A percentile compares a stretch with the other conserved stretches of the same genome.
phyloP scores from a whole-genome alignment of 2,329 filamentous ascomycete species.

The Clonostachys byssicola region DNA sequence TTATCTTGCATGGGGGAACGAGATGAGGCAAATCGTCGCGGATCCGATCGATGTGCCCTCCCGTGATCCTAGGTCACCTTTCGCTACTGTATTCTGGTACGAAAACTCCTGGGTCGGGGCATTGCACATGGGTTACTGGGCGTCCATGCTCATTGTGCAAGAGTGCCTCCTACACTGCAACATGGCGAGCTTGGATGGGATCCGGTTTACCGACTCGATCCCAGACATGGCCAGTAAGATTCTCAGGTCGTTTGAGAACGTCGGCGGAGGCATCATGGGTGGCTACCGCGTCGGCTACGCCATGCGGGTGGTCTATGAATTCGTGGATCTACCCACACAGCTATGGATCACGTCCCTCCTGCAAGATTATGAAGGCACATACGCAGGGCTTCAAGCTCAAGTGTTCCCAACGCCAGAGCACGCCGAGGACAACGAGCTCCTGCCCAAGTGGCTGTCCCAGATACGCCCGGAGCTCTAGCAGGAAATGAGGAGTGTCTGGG shows the following conservation, averaged over 20 bases:
- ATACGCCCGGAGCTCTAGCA: too few relatives aligned
- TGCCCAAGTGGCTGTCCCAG: too few relatives aligned
- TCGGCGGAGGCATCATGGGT: conserved; percentile 3
- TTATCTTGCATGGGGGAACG: not conserved
- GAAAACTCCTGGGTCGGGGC: conserved; percentile 3
- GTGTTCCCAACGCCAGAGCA: too few relatives aligned
- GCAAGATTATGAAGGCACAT: not conserved
- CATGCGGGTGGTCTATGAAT: conserved; percentile 1
- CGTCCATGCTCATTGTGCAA: conserved; percentile 1
- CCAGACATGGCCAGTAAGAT: not conserved
- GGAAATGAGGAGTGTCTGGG: too few relatives aligned
- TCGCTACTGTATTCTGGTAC: not conserved
- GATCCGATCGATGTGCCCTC: not conserved
- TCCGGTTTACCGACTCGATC: not conserved
- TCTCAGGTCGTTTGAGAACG: conserved; percentile 1
- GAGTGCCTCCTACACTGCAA: not conserved
- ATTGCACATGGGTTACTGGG: conserved; percentile 4
- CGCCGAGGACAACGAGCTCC: too few relatives aligned
- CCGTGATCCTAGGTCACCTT: conserved; percentile 1
- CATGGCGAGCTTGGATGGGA: not conserved
- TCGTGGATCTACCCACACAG: not conserved
- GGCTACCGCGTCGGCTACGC: conserved; percentile 2
- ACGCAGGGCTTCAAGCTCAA: conserved; percentile 1
- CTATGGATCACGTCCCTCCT: conserved; percentile 2
- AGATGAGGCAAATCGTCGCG: not conserved